These are phyloP conservation scores for Aspergillus pseudotamarii DNA, from an alignment of 2,329 filamentous ascomycete species.

Conservation along the genomic window DNA sequence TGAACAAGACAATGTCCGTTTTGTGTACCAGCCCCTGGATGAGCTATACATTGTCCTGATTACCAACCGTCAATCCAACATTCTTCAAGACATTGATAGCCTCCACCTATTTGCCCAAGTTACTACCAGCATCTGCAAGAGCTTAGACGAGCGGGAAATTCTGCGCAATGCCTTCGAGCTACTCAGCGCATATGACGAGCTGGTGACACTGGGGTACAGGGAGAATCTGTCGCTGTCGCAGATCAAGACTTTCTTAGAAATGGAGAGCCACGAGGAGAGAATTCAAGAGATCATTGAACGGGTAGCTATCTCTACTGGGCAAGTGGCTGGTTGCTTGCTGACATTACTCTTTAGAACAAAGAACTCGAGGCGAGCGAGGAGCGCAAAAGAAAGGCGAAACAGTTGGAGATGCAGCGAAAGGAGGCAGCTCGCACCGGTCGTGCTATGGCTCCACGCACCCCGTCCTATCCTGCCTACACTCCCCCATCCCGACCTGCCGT, in stretches of 20 bases:
- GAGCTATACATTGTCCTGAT: conserved; percentile 99
- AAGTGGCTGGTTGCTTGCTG: conserved; percentile 19
- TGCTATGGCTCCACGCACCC: conserved; percentile 68
- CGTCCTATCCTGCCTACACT: conserved; percentile 86
- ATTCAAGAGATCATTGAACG: conserved; percentile 97
- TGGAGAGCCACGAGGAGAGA: conserved; percentile 98
- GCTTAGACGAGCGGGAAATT: conserved; percentile 92
- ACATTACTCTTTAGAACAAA: conserved; percentile 71
- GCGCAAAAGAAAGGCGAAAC: conserved; percentile 97
- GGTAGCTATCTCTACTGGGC: conserved; percentile 52
- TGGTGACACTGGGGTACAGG: conserved; percentile 92
- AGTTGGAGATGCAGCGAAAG: conserved; percentile 98
- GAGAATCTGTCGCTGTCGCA: conserved; percentile 96
- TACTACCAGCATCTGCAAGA: conserved; percentile 94
- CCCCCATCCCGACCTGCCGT: conserved; percentile 73
- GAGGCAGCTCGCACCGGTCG: conserved; percentile 81
- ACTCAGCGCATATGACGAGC: conserved; percentile 93
- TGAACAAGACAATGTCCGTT: conserved; percentile 98
- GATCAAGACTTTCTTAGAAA: conserved; percentile 98
- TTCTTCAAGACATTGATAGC: conserved; percentile 98
- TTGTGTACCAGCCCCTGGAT: conserved; percentile 97
- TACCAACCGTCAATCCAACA: conserved; percentile 99
- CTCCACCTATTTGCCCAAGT: conserved; percentile 97
- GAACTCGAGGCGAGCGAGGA: conserved; percentile 97
- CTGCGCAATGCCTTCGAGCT: conserved; percentile 93